These are phyloP conservation scores for Magnusiomyces magnusii DNA, from an alignment of 1,139 yeast species.

Conservation along the genomic window DNA sequence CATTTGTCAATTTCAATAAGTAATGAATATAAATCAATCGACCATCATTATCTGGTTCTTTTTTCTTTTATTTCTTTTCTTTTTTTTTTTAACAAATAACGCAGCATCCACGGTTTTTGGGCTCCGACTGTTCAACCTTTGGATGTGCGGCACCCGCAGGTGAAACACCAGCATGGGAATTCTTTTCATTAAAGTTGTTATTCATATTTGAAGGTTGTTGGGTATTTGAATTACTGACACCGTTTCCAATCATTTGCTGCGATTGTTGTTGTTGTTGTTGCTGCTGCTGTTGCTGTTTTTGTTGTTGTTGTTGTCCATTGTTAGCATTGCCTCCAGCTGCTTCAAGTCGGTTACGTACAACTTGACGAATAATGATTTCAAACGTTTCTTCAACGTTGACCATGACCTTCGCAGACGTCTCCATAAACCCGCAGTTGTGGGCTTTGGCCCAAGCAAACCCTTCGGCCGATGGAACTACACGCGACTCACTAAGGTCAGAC, in stretches of 20 bases:
- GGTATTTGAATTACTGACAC: neutral
- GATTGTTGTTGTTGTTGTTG: too few species aligned
- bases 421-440: constrained; percentile 72
- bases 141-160: neutral
- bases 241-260: too few species aligned
- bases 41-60: too few species aligned
- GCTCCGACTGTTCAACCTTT: neutral
- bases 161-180: neutral
- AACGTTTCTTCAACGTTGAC: constrained; percentile 88
- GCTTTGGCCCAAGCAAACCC: constrained; percentile 71
- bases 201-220: neutral
- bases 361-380: constrained; percentile 56
- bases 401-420: constrained; percentile 83
- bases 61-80: too few species aligned
- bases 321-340: constrained; percentile 10
- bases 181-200: neutral
- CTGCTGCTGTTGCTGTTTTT: too few species aligned
- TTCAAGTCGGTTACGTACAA: constrained; percentile 48
- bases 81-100: constrained; percentile 4
- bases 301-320: too few species aligned
- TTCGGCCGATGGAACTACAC: constrained; percentile 75
- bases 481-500: constrained; percentile 62
- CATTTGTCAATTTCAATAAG: too few species aligned
- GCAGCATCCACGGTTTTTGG: neutral
- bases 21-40: neutral